Evolutionary conservation across 73 alveolate species (phyloP).

Genomic region (Tetrahymena malaccensis): DNA sequence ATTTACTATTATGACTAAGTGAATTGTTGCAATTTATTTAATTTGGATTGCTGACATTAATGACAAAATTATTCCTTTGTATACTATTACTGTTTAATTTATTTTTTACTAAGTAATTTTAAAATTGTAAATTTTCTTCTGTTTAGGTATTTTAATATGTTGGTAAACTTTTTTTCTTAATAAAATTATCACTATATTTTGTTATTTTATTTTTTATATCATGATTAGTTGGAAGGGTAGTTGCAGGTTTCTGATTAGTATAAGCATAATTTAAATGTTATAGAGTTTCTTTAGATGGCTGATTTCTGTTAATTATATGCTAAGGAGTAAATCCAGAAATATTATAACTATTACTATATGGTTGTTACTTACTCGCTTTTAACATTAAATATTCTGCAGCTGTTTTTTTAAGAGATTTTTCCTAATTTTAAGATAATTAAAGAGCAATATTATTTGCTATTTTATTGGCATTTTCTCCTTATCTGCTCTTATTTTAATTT

Average conservation of each 20-base stretch:
- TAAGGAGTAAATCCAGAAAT: neutral
- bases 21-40: neutral
- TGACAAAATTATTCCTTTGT: no score
- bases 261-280: neutral
- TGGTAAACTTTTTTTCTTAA: neutral
- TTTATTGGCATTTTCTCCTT: neutral
- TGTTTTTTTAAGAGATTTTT: neutral
- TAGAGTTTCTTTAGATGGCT: neutral
- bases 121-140: neutral
- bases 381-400: neutral
- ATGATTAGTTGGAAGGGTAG: neutral
- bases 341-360: neutral
- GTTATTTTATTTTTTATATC: neutral
- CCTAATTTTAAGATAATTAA: neutral
- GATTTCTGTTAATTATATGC: neutral
- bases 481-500: neutral
- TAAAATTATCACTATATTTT: neutral
- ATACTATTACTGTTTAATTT: neutral
- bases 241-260: neutral
- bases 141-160: neutral
- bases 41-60: neutral
- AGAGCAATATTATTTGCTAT: neutral
- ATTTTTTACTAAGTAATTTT: neutral
- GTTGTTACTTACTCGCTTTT: neutral
- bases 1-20: neutral